Conservation (phyloP, 192 early-diverging fungal genomes). For the Gorgonomyces haynaldii region DNA sequence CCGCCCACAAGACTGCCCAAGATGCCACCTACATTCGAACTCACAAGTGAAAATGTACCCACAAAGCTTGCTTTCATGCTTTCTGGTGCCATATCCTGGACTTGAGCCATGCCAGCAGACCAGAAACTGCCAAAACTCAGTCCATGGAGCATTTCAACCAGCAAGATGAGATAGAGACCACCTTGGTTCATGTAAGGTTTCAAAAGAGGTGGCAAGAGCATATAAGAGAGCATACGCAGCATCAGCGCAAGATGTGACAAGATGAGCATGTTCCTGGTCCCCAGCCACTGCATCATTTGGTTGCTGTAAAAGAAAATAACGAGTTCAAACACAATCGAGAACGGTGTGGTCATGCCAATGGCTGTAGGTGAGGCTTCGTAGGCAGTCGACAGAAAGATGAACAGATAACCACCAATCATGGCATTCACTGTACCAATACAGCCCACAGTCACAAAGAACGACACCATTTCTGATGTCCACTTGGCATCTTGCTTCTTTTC, state of each 20-base stretch:
- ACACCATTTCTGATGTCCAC: background rate
- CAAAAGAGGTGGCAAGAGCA: background rate
- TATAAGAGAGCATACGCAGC: background rate
- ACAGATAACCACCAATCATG: conserved; percentile 4
- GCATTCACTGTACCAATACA: conserved; percentile 1
- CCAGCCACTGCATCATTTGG: background rate
- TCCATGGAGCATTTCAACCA: conserved; percentile 1
- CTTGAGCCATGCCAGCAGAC: background rate
- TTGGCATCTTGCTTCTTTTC: background rate
- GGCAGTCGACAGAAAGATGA: background rate
- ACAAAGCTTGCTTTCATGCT: background rate
- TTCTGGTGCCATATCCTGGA: background rate
- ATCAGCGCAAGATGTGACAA: background rate
- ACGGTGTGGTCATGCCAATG: conserved; percentile 2
- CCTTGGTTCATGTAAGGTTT: background rate
- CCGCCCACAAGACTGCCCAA: background rate
- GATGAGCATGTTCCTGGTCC: background rate
- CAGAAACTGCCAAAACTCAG: background rate
- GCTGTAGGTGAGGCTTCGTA: conserved; percentile 2
- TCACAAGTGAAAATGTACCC: background rate
- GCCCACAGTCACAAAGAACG: background rate
- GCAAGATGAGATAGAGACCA: background rate
- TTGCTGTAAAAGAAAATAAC: background rate
- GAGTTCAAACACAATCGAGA: background rate
- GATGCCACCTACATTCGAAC: background rate